Evolutionary conservation across 2,329 filamentous ascomycete genomes (phyloP), one percentile per base, ranked within the genome.

Genomic region (Sporothrix humicola): DNA sequence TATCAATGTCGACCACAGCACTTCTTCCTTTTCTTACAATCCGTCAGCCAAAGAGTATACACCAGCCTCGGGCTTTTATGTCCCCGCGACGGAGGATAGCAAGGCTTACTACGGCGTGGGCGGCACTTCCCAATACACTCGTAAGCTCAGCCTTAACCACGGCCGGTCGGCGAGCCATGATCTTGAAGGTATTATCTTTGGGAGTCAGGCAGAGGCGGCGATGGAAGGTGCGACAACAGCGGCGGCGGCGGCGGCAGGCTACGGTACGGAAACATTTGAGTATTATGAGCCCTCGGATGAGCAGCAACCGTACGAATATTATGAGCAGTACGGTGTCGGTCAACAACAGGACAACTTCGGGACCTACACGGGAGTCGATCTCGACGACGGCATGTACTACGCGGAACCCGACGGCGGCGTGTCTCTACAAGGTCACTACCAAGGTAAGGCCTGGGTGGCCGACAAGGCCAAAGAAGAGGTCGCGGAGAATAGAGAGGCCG

Each of bases 371-470:
- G 61, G 20, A 8, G 61, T 23, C n/a, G 42, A 23, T 9, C 12
- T n/a, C 20, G 61, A 66, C 44, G 42, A 66, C 42, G 8, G n/a
- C 13, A 6, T 66, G 7, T 46, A 44, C 42, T 26, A 48, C 26
- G 66, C 20, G 42, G 66, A 69, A 6, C 46, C 54, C 48, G 26
- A 37, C 26, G 66, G 66, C 20, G 66, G 66, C 42, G 66, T 52
- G 10, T 15, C 66, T 26, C 26, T 69, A 7, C 7, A n/a, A 7
- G 26, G 9, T 1, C 26, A 54, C 66, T 54, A 54, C 48, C 48
- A 52, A 69, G 66, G 66, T 69, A 69, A 69, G 66, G 66, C 17
- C 48, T 42, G 20, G 13, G 37, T n/a, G 37, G 20, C 7, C 59
- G 44, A 20, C 2, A 17, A 10, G 4, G n/a, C 2, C 48, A 54